A percentile compares a stretch with the other conserved stretches of the same genome.
Conservation (phyloP, 73 alveolate genomes). For the Symbiodinium natans region DNA sequence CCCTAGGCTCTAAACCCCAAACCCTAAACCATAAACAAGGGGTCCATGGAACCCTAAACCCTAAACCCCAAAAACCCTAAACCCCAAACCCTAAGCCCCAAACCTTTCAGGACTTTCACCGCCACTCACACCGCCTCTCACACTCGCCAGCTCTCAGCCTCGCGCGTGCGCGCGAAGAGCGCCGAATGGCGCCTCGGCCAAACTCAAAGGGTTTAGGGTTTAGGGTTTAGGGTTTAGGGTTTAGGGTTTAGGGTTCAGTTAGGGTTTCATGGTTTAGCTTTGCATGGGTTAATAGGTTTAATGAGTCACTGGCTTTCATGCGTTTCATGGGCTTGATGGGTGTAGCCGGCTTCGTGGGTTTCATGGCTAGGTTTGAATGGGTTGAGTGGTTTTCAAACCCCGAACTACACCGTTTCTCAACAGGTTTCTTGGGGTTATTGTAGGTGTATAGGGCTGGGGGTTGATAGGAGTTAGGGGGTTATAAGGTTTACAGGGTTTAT, state of each 20-base stretch:
- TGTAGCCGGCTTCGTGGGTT: too few species aligned
- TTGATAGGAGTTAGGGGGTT: too few species aligned
- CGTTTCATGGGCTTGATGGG: too few species aligned
- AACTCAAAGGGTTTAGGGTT: not conserved
- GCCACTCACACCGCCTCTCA: too few species aligned
- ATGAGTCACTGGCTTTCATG: too few species aligned
- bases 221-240: not conserved
- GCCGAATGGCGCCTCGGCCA: not conserved
- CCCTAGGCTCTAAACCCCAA: not conserved
- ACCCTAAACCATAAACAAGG: not conserved
- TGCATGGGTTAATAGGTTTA: too few species aligned
- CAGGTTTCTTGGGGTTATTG: too few species aligned
- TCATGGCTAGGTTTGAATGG: not conserved
- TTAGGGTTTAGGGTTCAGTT: too few species aligned
- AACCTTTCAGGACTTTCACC: not conserved
- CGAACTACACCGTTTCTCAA: too few species aligned
- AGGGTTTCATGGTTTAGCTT: not conserved
- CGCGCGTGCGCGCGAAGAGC: not conserved
- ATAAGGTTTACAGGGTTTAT: too few species aligned
- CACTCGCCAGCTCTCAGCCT: not conserved
- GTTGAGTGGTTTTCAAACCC: not conserved
- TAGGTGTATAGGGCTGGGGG: too few species aligned
- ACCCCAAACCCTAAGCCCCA: not conserved
- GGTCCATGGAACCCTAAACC: not conserved
- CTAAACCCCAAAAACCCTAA: not conserved